phyloP scores from a whole-genome alignment of 1,284 basidiomycete species.

The Cutaneotrichosporon sp. region DNA sequence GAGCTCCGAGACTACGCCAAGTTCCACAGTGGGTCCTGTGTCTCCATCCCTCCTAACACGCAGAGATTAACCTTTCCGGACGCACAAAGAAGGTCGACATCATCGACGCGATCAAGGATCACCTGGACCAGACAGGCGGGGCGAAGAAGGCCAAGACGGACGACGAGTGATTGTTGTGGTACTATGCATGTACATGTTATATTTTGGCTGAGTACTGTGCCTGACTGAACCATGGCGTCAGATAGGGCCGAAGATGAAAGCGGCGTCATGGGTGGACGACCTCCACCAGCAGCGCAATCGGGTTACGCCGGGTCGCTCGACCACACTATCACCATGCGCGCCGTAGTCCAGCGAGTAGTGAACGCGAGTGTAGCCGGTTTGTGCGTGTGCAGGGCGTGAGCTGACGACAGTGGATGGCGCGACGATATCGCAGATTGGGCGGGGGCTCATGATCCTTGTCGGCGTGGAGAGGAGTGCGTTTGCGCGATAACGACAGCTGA shows the following conservation, averaged over 20 bases:
- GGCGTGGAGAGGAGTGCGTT: slow-evolving; percentile 54
- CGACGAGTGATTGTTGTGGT: not conserved
- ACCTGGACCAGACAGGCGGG: slow-evolving; percentile 18
- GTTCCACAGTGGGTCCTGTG: slow-evolving; percentile 27
- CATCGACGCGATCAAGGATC: slow-evolving; percentile 25
- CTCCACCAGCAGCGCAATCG: not conserved
- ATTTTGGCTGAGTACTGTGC: not conserved
- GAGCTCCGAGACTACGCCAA: slow-evolving; percentile 60
- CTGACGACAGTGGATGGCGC: slow-evolving; percentile 39
- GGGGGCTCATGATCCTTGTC: slow-evolving; percentile 78
- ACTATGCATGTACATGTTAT: not conserved
- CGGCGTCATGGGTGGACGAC: not conserved
- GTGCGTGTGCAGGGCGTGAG: not conserved
- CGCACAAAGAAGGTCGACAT: slow-evolving; percentile 41
- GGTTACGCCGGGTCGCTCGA: no score
- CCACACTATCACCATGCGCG: slow-evolving; percentile 36
- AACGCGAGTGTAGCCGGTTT: slow-evolving; percentile 44
- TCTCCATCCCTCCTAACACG: not conserved
- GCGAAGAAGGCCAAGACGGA: slow-evolving; percentile 4
- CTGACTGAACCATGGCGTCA: no score
- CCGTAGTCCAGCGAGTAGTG: slow-evolving; percentile 45
- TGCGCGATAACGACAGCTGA: not conserved
- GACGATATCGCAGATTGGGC: slow-evolving; percentile 67
- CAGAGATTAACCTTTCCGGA: slow-evolving; percentile 32
- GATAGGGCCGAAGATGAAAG: not conserved